Evolutionary conservation across 108 stramenopile species (phyloP).

Genomic region (Skeletonema tropicum): DNA sequence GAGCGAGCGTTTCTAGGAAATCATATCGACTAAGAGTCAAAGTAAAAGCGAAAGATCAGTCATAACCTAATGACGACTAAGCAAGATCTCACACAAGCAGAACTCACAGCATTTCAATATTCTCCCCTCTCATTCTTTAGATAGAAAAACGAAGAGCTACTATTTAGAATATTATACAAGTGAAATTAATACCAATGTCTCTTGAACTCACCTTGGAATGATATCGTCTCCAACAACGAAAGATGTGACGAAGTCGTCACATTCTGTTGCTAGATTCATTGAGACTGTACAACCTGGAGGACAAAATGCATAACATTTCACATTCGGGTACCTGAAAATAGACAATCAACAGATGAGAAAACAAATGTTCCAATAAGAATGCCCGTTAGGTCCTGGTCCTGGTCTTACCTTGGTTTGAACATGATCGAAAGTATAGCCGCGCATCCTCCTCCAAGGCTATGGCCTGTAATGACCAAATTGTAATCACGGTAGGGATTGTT

Average conservation of each 20-base stretch:
- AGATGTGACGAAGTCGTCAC: slow-evolving; percentile 28
- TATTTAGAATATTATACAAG: background rate
- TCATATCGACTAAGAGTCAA: slow-evolving; percentile 10
- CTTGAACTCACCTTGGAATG: slow-evolving; percentile 13
- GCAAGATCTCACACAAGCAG: background rate
- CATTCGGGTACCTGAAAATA: slow-evolving; percentile 6
- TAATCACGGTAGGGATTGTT: background rate
- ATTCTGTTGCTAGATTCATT: slow-evolving; percentile 23
- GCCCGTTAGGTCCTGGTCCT: background rate
- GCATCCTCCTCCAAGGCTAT: slow-evolving; percentile 9
- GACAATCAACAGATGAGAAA: background rate
- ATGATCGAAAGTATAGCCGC: slow-evolving; percentile 10
- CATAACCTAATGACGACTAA: background rate
- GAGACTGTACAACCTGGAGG: slow-evolving; percentile 36
- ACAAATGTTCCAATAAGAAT: background rate
- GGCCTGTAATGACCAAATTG: slow-evolving; percentile 16
- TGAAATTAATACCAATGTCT: background rate
- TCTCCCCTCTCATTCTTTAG: slow-evolving; percentile 5
- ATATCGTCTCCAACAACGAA: slow-evolving; percentile 33
- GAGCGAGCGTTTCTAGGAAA: slow-evolving; percentile 12
- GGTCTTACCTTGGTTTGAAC: slow-evolving; percentile 8
- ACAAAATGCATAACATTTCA: slow-evolving; percentile 31
- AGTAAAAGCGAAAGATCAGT: background rate
- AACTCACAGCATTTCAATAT: slow-evolving; percentile 5
- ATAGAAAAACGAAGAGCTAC: background rate